These are phyloP conservation scores for Circinella umbellata DNA, from an alignment of 371 early-diverging fungal genomes.

Conservation along the genomic window DNA sequence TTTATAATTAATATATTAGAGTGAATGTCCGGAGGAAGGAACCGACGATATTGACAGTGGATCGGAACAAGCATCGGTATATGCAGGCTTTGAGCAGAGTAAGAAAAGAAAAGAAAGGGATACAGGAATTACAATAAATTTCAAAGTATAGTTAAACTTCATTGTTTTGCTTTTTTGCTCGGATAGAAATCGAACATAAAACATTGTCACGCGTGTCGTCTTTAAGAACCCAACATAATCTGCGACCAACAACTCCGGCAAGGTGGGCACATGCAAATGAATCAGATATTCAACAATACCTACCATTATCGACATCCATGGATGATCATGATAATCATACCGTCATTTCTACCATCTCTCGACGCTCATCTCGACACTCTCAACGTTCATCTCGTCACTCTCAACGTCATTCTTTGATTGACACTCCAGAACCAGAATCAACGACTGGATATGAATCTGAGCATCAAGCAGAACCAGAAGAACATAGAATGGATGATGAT, in stretches of 20 bases:
- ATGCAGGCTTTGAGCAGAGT: neutral
- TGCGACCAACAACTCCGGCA: conserved; percentile 27
- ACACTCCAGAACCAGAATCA: neutral
- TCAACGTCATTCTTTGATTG: neutral
- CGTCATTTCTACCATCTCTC: neutral
- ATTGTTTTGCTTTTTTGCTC: neutral
- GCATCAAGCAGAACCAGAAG: neutral
- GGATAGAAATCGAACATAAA: neutral
- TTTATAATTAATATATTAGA: neutral
- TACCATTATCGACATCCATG: conserved; percentile 12
- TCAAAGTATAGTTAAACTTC: neutral
- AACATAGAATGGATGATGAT: neutral
- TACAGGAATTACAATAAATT: neutral
- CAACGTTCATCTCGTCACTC: neutral
- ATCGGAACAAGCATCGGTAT: conserved; percentile 2
- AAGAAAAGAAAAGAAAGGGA: neutral
- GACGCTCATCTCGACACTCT: neutral
- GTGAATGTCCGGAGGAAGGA: neutral
- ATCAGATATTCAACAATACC: conserved; percentile 12
- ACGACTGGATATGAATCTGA: no score
- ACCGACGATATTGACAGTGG: neutral
- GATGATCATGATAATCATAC: neutral
- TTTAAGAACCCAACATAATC: conserved; percentile 9
- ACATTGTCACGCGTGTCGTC: neutral
- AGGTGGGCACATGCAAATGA: conserved; percentile 23